Evolutionary conservation across 257 asterid species (phyloP), one percentile per base, ranked within the genome.

Genomic region (Ehretia macrophylla): DNA sequence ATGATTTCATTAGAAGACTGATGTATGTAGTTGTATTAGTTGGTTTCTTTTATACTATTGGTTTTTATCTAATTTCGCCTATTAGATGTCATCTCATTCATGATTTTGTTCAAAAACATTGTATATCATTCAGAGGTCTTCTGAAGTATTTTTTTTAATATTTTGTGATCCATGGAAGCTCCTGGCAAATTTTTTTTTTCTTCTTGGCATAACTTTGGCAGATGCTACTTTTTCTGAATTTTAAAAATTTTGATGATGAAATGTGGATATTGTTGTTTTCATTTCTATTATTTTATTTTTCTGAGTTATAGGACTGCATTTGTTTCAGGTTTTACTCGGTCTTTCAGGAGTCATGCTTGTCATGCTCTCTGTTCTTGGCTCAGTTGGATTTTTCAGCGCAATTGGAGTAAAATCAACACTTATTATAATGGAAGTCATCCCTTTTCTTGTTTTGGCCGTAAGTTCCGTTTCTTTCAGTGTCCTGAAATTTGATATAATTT

Each of bases 401-500:
- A 64, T 89, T 42, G 99, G 99, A 58, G 85, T 93, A 61, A 89
- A 93, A 75, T 93, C 99, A 32, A 93, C 99, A 32, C 92, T 93
- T 22, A 93, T 93, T 69, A 93, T 93, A 21, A 87, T 93, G 99
- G 99, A 93, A 93, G 99, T 93, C 84, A 89, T 93, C 75, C 99
- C 99, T 18, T 93, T 93, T 73, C 99, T 93, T 71, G 99, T 93
- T 72, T 81, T 93, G 69, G 99, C 99, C 0, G 99, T 93, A 81
- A 85, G 99, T 77, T 53, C 68, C 46, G 37, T 66, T 68, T 53
- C 45, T 48, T 35, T n/a, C n/a, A 22, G 53, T 50, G 51, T 71
- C 61, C 71, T 67, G 20, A 45, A 14, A 37, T 40, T 12, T 23
- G 40, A 49, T 71, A n/a, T 19, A 22, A 32, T 11, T 53, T 42